phyloP scores from a whole-genome alignment of 2,329 filamentous ascomycete genomes.

The Corniculantispora saksenae region DNA sequence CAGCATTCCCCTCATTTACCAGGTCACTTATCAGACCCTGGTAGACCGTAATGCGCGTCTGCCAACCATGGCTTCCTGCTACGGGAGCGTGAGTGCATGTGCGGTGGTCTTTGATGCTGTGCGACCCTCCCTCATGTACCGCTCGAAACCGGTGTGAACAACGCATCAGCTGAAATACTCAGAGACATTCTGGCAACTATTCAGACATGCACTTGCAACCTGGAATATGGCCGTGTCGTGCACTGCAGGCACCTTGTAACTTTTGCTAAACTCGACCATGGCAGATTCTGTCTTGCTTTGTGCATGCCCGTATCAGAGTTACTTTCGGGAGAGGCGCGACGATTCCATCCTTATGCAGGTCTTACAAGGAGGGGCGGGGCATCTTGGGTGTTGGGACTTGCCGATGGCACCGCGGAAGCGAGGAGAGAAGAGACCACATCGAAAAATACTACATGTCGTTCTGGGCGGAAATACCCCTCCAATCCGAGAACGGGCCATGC shows the following conservation, averaged over 20 bases:
- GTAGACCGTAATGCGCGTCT: background rate
- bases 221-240: background rate
- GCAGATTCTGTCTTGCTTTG: no score
- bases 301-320: background rate
- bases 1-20: background rate
- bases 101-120: background rate
- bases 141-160: background rate
- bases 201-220: background rate
- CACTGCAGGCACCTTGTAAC: background rate
- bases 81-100: background rate
- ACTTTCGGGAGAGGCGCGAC: background rate
- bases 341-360: background rate
- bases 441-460: background rate
- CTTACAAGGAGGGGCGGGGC: background rate
- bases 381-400: conserved; percentile 2
- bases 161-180: conserved; percentile 5
- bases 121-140: background rate
- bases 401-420: background rate
- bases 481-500: background rate
- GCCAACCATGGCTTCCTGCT: background rate
- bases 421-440: conserved; percentile 7
- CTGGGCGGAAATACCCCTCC: background rate
- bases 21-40: background rate
- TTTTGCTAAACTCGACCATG: background rate
- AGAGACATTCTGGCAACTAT: background rate